Evolutionary conservation across 352 stramenopile species (phyloP).

Genomic region (Phytophthora pistaciae): DNA sequence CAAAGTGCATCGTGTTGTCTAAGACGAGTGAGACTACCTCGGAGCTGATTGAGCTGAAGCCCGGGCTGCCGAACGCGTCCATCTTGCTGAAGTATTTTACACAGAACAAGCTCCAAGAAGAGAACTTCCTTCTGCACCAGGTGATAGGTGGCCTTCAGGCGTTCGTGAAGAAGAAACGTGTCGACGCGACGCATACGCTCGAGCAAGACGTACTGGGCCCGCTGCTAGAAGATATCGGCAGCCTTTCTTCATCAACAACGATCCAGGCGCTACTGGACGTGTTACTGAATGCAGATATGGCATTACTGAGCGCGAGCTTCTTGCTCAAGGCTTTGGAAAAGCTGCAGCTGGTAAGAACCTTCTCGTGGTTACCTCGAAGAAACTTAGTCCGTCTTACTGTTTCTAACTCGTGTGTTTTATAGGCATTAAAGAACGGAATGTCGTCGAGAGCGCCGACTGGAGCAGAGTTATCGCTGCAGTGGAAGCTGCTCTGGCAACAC

Average conservation of each 20-base stretch:
- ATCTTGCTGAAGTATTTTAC: slow-evolving; percentile 89
- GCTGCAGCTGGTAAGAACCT: slow-evolving; percentile 58
- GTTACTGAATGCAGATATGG: slow-evolving; percentile 71
- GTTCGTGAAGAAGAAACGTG: slow-evolving; percentile 75
- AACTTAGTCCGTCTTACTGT: neutral
- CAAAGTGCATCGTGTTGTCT: slow-evolving; percentile 68
- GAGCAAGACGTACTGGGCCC: slow-evolving; percentile 62
- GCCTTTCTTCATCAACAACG: slow-evolving; percentile 66
- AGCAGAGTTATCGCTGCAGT: slow-evolving; percentile 65
- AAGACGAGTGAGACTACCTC: slow-evolving; percentile 36
- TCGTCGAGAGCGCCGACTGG: slow-evolving; percentile 66
- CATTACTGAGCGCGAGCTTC: slow-evolving; percentile 60
- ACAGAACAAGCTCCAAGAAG: slow-evolving; percentile 87
- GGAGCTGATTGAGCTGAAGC: slow-evolving; percentile 74
- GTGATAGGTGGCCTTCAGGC: slow-evolving; percentile 75
- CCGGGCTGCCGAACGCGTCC: slow-evolving; percentile 57
- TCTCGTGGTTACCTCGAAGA: neutral
- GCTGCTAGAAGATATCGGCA: slow-evolving; percentile 74
- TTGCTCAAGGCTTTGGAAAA: slow-evolving; percentile 69
- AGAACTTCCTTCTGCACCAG: slow-evolving; percentile 88
- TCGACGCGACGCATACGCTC: slow-evolving; percentile 43
- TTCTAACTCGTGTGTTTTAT: slow-evolving; percentile 19
- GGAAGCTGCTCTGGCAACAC: slow-evolving; percentile 76
- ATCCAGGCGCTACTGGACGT: slow-evolving; percentile 82
- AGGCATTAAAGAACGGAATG: slow-evolving; percentile 69